phyloP scores from a whole-genome alignment of 2,329 filamentous ascomycete genomes.

The Alternaria novae-zelandiae region DNA sequence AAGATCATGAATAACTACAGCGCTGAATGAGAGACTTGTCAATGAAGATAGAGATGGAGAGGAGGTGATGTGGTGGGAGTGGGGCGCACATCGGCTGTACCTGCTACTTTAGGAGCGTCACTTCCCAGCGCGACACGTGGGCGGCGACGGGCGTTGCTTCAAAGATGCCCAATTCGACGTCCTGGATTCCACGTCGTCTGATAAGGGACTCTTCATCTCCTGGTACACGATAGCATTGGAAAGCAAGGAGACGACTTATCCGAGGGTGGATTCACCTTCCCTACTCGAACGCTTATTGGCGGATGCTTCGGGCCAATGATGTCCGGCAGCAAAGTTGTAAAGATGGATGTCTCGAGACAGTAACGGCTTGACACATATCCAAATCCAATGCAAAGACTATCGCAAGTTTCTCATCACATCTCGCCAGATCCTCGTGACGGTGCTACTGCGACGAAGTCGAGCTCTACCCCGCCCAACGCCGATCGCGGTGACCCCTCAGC shows the following conservation, averaged over 20 bases:
- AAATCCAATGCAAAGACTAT: slow-evolving; percentile 14
- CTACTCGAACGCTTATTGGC: slow-evolving; percentile 21
- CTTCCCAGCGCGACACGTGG: background rate
- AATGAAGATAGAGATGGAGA: background rate
- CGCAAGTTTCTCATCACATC: slow-evolving; percentile 17
- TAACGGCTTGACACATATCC: background rate
- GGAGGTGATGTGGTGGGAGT: background rate
- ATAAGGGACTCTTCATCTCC: background rate
- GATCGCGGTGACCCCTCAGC: slow-evolving; percentile 17
- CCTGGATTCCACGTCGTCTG: background rate
- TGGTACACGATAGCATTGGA: background rate
- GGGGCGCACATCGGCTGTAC: slow-evolving; percentile 7
- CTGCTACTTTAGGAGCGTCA: slow-evolving; percentile 8
- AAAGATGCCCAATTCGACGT: rapidly evolving
- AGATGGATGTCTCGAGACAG: background rate
- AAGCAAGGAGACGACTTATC: background rate
- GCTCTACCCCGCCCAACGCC: slow-evolving; percentile 24
- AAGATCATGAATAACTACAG: too few species aligned
- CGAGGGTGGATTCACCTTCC: background rate
- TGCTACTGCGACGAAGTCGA: background rate
- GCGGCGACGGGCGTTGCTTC: background rate
- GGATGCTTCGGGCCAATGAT: slow-evolving; percentile 26
- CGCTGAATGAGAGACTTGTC: background rate
- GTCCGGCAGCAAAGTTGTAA: background rate
- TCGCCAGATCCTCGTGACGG: background rate